Conservation (phyloP, 75 land plant species). For the Picea glauca region DNA sequence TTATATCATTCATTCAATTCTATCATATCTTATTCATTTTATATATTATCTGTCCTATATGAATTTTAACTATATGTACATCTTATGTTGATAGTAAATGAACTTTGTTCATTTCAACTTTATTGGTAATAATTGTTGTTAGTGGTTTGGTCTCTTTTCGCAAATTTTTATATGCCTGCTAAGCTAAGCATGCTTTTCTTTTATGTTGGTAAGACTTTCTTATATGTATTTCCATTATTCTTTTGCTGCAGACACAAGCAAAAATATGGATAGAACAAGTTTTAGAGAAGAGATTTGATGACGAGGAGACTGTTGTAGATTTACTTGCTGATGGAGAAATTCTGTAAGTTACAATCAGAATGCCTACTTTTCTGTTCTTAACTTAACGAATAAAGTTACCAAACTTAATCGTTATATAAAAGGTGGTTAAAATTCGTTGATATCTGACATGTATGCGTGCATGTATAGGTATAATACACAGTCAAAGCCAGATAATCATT, state of each 20-base stretch:
- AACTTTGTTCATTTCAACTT: neutral
- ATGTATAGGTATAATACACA: neutral
- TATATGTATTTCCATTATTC: neutral
- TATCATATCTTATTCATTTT: too few species aligned
- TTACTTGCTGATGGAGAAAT: conserved; percentile 70
- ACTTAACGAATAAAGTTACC: neutral
- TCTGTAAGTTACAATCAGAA: conserved; percentile 39
- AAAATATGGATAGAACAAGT: conserved; percentile 83
- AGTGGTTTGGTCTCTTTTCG: neutral
- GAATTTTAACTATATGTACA: too few species aligned
- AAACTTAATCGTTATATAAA: neutral
- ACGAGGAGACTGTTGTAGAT: conserved; percentile 38
- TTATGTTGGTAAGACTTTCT: neutral
- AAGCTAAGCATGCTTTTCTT: neutral
- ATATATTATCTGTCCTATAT: too few species aligned
- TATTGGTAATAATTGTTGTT: neutral
- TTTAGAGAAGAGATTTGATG: conserved; percentile 44
- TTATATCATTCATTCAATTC: too few species aligned
- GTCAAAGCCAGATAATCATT: neutral
- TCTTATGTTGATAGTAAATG: too few species aligned
- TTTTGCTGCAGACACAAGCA: conserved; percentile 41
- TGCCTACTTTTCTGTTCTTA: neutral
- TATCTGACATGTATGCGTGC: neutral
- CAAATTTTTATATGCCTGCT: neutral
- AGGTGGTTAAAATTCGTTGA: neutral